A percentile compares a stretch with the other conserved stretches of the same genome.
Conservation (phyloP, 2,329 filamentous ascomycete species). For the Sporothrix mexicana region DNA sequence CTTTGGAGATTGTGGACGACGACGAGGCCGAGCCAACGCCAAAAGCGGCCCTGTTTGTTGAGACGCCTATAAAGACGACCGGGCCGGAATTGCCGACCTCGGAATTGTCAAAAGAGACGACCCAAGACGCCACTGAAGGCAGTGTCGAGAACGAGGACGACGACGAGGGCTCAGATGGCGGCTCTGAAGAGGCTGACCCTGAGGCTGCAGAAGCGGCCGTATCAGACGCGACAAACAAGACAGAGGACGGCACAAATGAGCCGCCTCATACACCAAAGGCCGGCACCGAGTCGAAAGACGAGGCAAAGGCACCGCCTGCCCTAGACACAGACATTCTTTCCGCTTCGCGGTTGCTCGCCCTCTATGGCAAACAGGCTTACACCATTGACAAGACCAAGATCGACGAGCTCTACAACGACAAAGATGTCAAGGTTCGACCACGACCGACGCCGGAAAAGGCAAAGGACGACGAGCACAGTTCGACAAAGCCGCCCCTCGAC, state of each 20-base stretch:
- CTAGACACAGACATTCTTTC: neutral
- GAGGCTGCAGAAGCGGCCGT: no score
- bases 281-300: neutral
- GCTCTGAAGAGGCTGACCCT: neutral
- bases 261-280: neutral
- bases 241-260: neutral
- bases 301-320: no score
- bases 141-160: neutral
- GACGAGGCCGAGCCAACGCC: neutral
- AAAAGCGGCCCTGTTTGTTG: neutral
- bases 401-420: conserved; percentile 29
- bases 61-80: neutral
- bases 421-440: conserved; percentile 11
- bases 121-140: neutral
- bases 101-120: neutral
- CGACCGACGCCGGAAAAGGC: neutral
- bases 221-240: no score
- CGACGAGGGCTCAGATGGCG: neutral
- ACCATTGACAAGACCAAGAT: conserved; percentile 22
- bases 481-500: conserved; percentile 23
- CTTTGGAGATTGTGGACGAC: neutral
- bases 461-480: neutral
- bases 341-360: conserved; percentile 29
- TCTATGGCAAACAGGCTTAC: conserved; percentile 40
- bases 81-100: neutral